These are phyloP conservation scores for Candida nonsorbophila DNA, from an alignment of 805 yeast genomes.

Conservation along the genomic window DNA sequence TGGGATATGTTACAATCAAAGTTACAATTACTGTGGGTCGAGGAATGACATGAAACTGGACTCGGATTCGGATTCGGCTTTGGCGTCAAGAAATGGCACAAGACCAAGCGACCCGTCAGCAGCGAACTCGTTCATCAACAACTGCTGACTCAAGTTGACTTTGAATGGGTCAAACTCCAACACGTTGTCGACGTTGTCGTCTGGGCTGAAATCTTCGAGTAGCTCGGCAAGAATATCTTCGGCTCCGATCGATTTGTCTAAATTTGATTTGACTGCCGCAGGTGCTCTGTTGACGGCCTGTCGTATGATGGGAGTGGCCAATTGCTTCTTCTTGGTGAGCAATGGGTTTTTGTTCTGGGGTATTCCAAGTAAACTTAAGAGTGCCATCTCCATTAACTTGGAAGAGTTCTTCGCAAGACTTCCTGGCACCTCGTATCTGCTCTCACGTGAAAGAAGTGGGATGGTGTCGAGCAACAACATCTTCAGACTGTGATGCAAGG, in stretches of 20 bases:
- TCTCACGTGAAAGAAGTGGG: constrained; percentile 46
- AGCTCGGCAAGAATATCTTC: constrained; percentile 1
- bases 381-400: constrained; percentile 51
- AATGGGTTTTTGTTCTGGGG: constrained; percentile 20
- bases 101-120: constrained; percentile 79
- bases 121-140: constrained; percentile 51
- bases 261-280: constrained; percentile 3
- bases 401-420: constrained; percentile 54
- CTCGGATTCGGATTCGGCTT: constrained; percentile 5
- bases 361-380: constrained; percentile 58
- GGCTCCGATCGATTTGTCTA: constrained; percentile 3
- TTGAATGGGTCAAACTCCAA: constrained; percentile 37
- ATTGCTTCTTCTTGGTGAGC: constrained; percentile 11
- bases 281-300: constrained; percentile 20
- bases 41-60: too few species aligned
- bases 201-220: too few species aligned
- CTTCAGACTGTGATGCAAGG: constrained; percentile 67
- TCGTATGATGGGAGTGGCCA: constrained; percentile 14
- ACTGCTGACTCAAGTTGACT: constrained; percentile 21
- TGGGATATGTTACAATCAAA: too few species aligned
- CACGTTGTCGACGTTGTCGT: constrained; percentile 18
- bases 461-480: constrained; percentile 47
- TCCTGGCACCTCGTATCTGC: constrained; percentile 53
- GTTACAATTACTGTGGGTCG: too few species aligned
- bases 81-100: constrained; percentile 54